Percentiles rank a stretch among this genome's conserved stretches.
phyloP scores from a whole-genome alignment of 2,329 filamentous ascomycete species.

The Podosphaera aphanis region DNA sequence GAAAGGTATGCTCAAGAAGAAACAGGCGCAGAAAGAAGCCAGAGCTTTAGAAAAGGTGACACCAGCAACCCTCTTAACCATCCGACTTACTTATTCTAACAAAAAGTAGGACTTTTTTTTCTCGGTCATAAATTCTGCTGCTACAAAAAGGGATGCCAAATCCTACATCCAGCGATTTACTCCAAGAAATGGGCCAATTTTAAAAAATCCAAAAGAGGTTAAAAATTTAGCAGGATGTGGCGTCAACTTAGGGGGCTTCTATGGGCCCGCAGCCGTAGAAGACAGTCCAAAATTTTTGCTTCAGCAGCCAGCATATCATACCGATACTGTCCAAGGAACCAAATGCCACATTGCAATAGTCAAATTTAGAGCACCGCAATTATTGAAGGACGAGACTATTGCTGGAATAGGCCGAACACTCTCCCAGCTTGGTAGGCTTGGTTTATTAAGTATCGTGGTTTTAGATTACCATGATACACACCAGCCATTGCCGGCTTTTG shows the following conservation, averaged over 20 bases:
- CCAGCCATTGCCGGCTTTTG: slow-evolving; percentile 4
- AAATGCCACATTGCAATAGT: slow-evolving; percentile 59
- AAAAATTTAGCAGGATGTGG: slow-evolving; percentile 14
- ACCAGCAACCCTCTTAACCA: slow-evolving; percentile 5
- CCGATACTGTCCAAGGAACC: slow-evolving; percentile 4
- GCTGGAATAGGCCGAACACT: slow-evolving; percentile 62
- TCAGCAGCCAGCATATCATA: slow-evolving; percentile 20
- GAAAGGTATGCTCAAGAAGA: slow-evolving; percentile 11
- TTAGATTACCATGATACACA: slow-evolving; percentile 38
- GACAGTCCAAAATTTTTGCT: slow-evolving; percentile 35
- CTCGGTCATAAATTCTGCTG: slow-evolving; percentile 66
- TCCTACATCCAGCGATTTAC: slow-evolving; percentile 74
- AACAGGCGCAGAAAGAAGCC: slow-evolving; percentile 23
- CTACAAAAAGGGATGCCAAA: slow-evolving; percentile 80
- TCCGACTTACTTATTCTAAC: slow-evolving; percentile 2
- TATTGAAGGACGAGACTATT: slow-evolving; percentile 43
- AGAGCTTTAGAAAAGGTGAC: slow-evolving; percentile 26
- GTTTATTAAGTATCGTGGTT: slow-evolving; percentile 61
- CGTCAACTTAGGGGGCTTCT: slow-evolving; percentile 37
- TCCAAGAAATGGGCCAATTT: slow-evolving; percentile 8
- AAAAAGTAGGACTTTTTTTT: slow-evolving; percentile 57
- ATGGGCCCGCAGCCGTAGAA: slow-evolving; percentile 33
- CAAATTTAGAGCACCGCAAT: slow-evolving; percentile 55
- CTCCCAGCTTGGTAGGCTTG: slow-evolving; percentile 59
- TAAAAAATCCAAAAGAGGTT: not conserved